Evolutionary conservation across 352 stramenopile species (phyloP).

Genomic region (Globisporangium takayamanum): DNA sequence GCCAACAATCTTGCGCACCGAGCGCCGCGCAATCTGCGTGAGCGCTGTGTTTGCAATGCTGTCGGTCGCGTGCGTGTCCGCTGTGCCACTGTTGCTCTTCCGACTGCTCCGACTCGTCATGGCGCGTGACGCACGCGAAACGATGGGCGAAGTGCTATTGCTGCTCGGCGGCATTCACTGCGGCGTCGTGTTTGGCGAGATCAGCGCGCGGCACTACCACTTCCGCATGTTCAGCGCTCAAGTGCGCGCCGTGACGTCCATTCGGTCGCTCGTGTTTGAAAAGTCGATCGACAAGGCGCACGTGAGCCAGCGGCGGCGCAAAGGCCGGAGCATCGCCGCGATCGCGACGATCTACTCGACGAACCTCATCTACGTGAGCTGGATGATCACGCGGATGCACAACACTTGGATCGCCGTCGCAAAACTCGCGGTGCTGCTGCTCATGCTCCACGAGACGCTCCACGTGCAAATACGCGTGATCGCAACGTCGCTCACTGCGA

Average conservation of each 20-base stretch:
- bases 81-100: conserved; percentile 27
- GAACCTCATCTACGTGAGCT: conserved; percentile 25
- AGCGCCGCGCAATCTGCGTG: conserved; percentile 21
- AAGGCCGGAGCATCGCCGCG: conserved; percentile 25
- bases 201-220: conserved; percentile 26
- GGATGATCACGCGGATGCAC: conserved; percentile 28
- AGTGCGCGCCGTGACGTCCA: conserved; percentile 25
- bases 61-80: conserved; percentile 16
- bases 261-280: conserved; percentile 30
- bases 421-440: conserved; percentile 25
- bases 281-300: conserved; percentile 27
- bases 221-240: conserved; percentile 29
- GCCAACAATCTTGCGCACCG: conserved; percentile 21
- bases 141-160: conserved; percentile 18
- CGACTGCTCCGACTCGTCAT: conserved; percentile 23
- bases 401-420: conserved; percentile 25
- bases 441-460: conserved; percentile 24
- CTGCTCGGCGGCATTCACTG: conserved; percentile 26
- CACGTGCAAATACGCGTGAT: conserved; percentile 23
- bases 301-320: conserved; percentile 17
- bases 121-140: conserved; percentile 4
- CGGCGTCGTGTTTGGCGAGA: conserved; percentile 20
- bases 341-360: conserved; percentile 39
- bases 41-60: conserved; percentile 15
- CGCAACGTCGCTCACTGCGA: conserved; percentile 15